These are phyloP conservation scores for Hericium rajendrae DNA, from an alignment of 768 basidiomycete species.

Conservation along the genomic window DNA sequence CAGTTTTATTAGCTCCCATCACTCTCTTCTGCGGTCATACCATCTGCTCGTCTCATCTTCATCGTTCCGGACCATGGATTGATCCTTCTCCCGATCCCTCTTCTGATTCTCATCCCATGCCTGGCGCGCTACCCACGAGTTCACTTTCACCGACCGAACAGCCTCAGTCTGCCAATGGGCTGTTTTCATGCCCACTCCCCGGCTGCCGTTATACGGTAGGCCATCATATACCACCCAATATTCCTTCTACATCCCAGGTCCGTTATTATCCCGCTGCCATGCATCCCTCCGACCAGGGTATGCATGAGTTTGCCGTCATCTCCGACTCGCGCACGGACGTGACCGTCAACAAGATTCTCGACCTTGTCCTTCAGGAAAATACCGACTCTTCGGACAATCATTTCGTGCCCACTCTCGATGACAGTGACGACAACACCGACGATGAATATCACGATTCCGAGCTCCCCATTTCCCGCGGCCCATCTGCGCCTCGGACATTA, in stretches of 20 bases:
- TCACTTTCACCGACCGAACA: background rate
- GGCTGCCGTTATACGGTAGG: constrained; percentile 21
- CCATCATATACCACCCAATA: constrained; percentile 23
- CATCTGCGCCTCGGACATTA: background rate
- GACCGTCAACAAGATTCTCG: constrained; percentile 45
- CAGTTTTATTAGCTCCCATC: constrained; percentile 34
- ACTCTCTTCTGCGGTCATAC: constrained; percentile 79
- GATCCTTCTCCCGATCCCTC: constrained; percentile 7
- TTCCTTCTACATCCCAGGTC: constrained; percentile 31
- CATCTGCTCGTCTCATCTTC: constrained; percentile 43
- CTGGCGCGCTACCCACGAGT: constrained; percentile 12
- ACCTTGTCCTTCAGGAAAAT: background rate
- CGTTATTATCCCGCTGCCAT: constrained; percentile 24
- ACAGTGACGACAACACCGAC: background rate
- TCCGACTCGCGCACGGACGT: constrained; percentile 34
- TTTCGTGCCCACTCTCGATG: background rate
- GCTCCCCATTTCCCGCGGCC: background rate
- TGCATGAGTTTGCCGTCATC: constrained; percentile 8
- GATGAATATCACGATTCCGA: background rate
- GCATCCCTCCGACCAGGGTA: background rate
- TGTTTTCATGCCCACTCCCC: constrained; percentile 25
- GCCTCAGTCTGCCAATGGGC: background rate
- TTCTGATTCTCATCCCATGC: constrained; percentile 1
- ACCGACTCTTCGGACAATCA: background rate
- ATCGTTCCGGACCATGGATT: background rate